Evolutionary conservation across 2,329 filamentous ascomycete species (phyloP), one percentile per base, ranked within the genome.

Genomic region (Plenodomus lindquistii): DNA sequence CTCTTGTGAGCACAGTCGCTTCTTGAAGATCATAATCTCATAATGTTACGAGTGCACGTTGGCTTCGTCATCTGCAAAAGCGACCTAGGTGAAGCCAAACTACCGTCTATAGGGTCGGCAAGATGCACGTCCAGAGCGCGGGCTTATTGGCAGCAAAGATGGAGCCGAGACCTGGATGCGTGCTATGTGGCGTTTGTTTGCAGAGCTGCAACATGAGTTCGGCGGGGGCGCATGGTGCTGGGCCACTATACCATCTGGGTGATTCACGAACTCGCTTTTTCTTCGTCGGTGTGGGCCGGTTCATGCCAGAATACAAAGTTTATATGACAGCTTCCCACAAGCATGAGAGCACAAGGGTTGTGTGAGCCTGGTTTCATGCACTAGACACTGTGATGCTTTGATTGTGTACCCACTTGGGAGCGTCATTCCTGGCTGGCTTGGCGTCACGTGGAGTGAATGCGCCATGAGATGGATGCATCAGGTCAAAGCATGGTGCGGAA

Each of bases 1-100:
- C 81, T 99, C 54, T 86, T 99, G 72, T 99, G 83, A 77, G 57
- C 37, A 15, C 42, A 22, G 20, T 38, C 19, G 17, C 29, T 16
- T 40, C 8, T 39, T 31, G 36, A 38, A 40, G 22, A 39, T 24
- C 13, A 36, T 22, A 19, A 18, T 37, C 17, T 36, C 21, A 40
- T 13, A 35, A 37, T 22, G 37, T 34, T 44, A 35, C 42, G 37
- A 39, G 27, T 38, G 38, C 27, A 35, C 17, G 50, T 41, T 36
- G 2, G 40, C 38, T 44, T 40, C 34, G 34, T 16, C 34, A 50
- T 40, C 47, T 42, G 52, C 54, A 48, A 52, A n/a, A 35, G 42
- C 48, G 49, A 31, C 27, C 27, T 31, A 31, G 27, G 27, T 7
- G 15, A 31, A 4, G 10, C 15, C 27, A 31, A 31, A 11, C 27